Evolutionary conservation across 768 basidiomycete species (phyloP).

Genomic region (Galerina sulciceps): DNA sequence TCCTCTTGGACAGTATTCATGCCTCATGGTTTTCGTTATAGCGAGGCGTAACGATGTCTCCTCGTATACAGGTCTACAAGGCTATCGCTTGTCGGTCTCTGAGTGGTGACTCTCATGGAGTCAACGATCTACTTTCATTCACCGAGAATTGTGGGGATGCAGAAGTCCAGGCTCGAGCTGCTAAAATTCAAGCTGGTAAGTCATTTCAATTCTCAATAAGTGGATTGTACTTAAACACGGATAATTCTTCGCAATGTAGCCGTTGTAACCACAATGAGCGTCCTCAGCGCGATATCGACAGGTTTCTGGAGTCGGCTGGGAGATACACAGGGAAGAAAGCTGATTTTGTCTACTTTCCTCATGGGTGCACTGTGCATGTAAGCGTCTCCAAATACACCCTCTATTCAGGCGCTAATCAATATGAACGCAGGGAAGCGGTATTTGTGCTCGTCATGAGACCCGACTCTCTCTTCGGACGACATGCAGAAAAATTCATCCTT

Average conservation of each 20-base stretch:
- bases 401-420: background rate
- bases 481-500: constrained; percentile 77
- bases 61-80: constrained; percentile 80
- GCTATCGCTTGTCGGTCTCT: constrained; percentile 72
- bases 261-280: constrained; percentile 78
- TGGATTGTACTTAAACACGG: background rate
- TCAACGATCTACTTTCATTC: constrained; percentile 15
- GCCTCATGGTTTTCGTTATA: constrained; percentile 26
- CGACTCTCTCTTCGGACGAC: constrained; percentile 41
- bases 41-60: constrained; percentile 82
- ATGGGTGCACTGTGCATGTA: constrained; percentile 78
- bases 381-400: constrained; percentile 25
- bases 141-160: constrained; percentile 42
- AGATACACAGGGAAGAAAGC: constrained; percentile 77
- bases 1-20: constrained; percentile 5
- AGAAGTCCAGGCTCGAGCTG: constrained; percentile 69
- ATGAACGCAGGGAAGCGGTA: constrained; percentile 63
- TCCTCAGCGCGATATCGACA: constrained; percentile 80
- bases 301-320: constrained; percentile 88
- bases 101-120: constrained; percentile 26
- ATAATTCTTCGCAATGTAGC: constrained; percentile 32
- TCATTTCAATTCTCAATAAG: too few species aligned
- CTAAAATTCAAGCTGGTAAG: constrained; percentile 69
- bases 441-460: constrained; percentile 81
- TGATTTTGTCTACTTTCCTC: constrained; percentile 68